These are phyloP conservation scores for Xerophyta viscosa DNA, from an alignment of 106 monocot species.

Conservation along the genomic window DNA sequence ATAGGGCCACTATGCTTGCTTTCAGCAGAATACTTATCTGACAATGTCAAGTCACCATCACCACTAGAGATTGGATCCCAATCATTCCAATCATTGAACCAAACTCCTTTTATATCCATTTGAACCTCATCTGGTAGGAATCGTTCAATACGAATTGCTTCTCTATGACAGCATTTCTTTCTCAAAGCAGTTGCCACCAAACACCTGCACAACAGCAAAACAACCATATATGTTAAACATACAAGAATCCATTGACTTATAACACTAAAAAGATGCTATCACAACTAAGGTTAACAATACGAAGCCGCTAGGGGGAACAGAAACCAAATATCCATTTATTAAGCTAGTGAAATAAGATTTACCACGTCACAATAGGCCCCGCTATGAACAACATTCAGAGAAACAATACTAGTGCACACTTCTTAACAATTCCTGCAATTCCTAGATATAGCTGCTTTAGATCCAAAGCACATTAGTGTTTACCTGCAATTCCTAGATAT, in stretches of 20 bases:
- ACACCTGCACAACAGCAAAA: slow-evolving; percentile 26
- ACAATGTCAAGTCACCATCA: slow-evolving; percentile 58
- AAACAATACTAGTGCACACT: background rate
- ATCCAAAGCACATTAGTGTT: slow-evolving; percentile 2
- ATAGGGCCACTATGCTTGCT: slow-evolving; percentile 12
- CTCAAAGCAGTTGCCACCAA: slow-evolving; percentile 52
- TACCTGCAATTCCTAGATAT: slow-evolving; percentile 76
- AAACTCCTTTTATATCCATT: slow-evolving; percentile 16
- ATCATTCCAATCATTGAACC: slow-evolving; percentile 50
- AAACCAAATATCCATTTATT: too few relatives aligned
- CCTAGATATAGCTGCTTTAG: background rate
- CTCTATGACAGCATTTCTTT: slow-evolving; percentile 74
- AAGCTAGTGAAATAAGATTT: too few relatives aligned
- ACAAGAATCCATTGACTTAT: background rate
- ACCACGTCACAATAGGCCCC: too few relatives aligned
- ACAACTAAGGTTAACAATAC: background rate
- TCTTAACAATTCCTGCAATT: background rate
- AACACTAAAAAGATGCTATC: background rate
- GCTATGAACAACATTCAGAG: too few relatives aligned
- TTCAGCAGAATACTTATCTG: slow-evolving; percentile 40
- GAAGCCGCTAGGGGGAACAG: too few relatives aligned
- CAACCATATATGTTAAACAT: background rate
- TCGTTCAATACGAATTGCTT: slow-evolving; percentile 73
- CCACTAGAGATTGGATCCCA: slow-evolving; percentile 90
- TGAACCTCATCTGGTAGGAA: slow-evolving; percentile 33